Conservation (phyloP, 1,139 yeast species). For the Lodderomyces pseudojiufengensis region DNA sequence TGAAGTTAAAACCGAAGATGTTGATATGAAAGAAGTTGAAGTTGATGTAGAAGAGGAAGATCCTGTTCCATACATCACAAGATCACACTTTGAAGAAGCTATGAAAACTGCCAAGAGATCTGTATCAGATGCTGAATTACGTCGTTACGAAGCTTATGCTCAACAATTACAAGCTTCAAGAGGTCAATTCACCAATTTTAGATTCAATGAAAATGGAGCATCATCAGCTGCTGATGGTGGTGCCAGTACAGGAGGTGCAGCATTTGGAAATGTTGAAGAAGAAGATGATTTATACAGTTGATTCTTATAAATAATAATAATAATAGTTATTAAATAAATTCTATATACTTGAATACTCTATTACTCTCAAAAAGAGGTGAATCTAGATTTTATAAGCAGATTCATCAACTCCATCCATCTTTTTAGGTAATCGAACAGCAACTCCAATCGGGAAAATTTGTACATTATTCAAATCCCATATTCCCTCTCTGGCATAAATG, state of each 20-base stretch:
- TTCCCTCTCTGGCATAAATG: constrained; percentile 58
- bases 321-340: neutral
- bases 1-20: constrained; percentile 51
- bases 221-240: constrained; percentile 14
- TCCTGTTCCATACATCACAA: constrained; percentile 93
- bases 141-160: constrained; percentile 98
- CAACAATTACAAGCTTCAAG: constrained; percentile 95
- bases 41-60: constrained; percentile 63
- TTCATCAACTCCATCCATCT: constrained; percentile 23
- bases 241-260: constrained; percentile 21
- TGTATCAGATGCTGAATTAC: constrained; percentile 93
- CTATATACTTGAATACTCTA: neutral
- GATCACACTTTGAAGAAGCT: constrained; percentile 95
- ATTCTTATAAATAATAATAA: neutral
- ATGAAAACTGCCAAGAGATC: constrained; percentile 99
- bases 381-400: constrained; percentile 19
- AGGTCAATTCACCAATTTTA: constrained; percentile 81
- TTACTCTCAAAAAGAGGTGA: too few species aligned
- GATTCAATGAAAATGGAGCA: constrained; percentile 45
- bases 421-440: constrained; percentile 34
- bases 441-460: constrained; percentile 51
- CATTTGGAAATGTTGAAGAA: constrained; percentile 72
- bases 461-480: constrained; percentile 72
- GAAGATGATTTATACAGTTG: constrained; percentile 93
- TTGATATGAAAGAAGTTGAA: constrained; percentile 57